Evolutionary conservation across 257 asterid species (phyloP), one percentile per base, ranked within the genome.

Genomic region (Salvia miltiorrhiza): DNA sequence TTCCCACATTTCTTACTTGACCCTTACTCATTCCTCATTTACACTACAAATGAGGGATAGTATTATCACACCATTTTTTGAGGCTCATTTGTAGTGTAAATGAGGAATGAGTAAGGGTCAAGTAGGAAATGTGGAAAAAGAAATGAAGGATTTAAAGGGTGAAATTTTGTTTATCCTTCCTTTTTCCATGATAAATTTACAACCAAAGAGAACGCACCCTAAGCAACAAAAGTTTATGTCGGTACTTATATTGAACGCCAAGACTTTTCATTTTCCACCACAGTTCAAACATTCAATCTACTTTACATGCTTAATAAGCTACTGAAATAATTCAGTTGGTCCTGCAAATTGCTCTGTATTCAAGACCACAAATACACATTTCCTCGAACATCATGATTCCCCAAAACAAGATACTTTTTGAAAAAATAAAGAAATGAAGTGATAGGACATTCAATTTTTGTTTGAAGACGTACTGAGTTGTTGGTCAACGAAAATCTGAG

Each of bases 241-340:
- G n/a, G n/a, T n/a, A n/a, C n/a, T n/a, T 44, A 7, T 3, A 16
- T 6, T 23, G 41, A 57, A 57, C 21, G 16, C 58, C 61, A 26
- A 24, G 1, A 16, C 4, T n/a, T 48, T 48, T 39, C 63, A 58
- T 37, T 45, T 16, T 50, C 60, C 23, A 43, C 71, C 53, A 28
- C 71, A 37, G 69, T 73, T 5, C 57, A 74, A 74, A 30, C n/a
- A 24, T 13, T 58, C 24, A 70, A 73, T 66, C 73, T 48, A 40
- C 32, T 52, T 50, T 17, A 3, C 65, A 48, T 59, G 41, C 67
- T 57, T 26, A 4, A 41, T 63, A 11, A 68, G 48, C 59, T 23
- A 58, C 47, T 43, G 69, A 7, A 33, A 19, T 20, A 41, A 16
- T 73, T 56, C 52, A 33, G 17, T 16, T 56, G 20, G 13, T 5